phyloP scores from a whole-genome alignment of 495 filamentous ascomycete genomes.

The Trichoderma virens region DNA sequence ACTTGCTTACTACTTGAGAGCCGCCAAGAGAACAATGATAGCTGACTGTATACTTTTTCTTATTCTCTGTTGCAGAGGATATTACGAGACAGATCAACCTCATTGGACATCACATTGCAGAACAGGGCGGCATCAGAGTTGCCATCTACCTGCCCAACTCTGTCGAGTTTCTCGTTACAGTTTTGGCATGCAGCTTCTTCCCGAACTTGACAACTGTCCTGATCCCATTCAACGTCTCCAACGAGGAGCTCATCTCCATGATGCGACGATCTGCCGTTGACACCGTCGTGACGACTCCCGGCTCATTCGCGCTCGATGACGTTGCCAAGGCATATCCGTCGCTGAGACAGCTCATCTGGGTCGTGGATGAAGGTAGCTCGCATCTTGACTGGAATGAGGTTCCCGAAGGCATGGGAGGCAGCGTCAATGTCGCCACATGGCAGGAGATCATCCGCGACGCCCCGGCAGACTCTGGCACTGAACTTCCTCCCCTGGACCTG shows the following conservation, averaged over 20 bases:
- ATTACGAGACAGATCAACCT: slow-evolving; percentile 82
- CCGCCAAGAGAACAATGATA: too few relatives aligned
- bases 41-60: neutral
- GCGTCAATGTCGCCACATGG: slow-evolving; percentile 75
- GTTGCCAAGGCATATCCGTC: slow-evolving; percentile 58
- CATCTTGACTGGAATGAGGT: slow-evolving; percentile 88
- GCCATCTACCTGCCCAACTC: slow-evolving; percentile 92
- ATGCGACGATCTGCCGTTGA: slow-evolving; percentile 66
- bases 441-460: slow-evolving; percentile 71
- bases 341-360: slow-evolving; percentile 80
- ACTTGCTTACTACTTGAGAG: too few relatives aligned
- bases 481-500: slow-evolving; percentile 35
- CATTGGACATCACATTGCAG: slow-evolving; percentile 64
- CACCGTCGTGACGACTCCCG: slow-evolving; percentile 73
- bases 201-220: slow-evolving; percentile 65
- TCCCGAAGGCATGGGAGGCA: slow-evolving; percentile 61
- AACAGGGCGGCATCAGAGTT: slow-evolving; percentile 65
- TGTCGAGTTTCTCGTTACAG: slow-evolving; percentile 66
- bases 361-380: slow-evolving; percentile 81
- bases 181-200: slow-evolving; percentile 70
- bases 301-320: slow-evolving; percentile 73
- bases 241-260: slow-evolving; percentile 57
- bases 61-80: slow-evolving; percentile 35
- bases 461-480: slow-evolving; percentile 33
- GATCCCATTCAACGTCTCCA: slow-evolving; percentile 70